Evolutionary conservation across 23 red algal species (phyloP).

Genomic region (Gracilariopsis chorda): DNA sequence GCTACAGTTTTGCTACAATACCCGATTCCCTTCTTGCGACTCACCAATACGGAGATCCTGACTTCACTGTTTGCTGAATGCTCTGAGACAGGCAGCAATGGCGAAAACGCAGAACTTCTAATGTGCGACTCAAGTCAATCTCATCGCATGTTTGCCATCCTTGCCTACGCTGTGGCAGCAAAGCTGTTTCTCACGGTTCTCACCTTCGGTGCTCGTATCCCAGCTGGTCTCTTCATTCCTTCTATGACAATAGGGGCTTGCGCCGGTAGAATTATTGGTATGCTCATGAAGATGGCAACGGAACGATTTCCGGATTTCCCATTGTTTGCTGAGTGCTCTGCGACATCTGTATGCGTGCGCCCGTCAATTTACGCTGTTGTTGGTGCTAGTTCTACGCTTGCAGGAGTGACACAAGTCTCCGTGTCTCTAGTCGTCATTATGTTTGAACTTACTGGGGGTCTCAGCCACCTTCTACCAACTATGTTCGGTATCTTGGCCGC

Average conservation of each 20-base stretch:
- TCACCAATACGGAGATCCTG: constrained; percentile 81
- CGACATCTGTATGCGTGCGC: constrained; percentile 68
- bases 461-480: constrained; percentile 76
- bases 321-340: constrained; percentile 69
- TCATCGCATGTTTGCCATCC: constrained; percentile 26
- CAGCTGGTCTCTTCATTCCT: constrained; percentile 86
- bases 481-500: constrained; percentile 83
- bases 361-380: constrained; percentile 82
- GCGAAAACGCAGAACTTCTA: constrained; percentile 30
- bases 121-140: constrained; percentile 59
- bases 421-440: constrained; percentile 91
- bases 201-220: constrained; percentile 83
- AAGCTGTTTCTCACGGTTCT: constrained; percentile 78
- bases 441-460: constrained; percentile 85
- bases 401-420: constrained; percentile 88
- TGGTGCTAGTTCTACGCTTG: constrained; percentile 76
- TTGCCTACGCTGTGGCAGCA: constrained; percentile 47
- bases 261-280: constrained; percentile 63
- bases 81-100: constrained; percentile 22
- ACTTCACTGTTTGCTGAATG: constrained; percentile 63
- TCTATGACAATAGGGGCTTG: constrained; percentile 90
- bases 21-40: constrained; percentile 57
- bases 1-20: constrained; percentile 63
- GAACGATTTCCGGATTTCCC: constrained; percentile 49
- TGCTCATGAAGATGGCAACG: constrained; percentile 25